Conservation (phyloP, 148 eudicot genomes). For the Cornus controversa region DNA sequence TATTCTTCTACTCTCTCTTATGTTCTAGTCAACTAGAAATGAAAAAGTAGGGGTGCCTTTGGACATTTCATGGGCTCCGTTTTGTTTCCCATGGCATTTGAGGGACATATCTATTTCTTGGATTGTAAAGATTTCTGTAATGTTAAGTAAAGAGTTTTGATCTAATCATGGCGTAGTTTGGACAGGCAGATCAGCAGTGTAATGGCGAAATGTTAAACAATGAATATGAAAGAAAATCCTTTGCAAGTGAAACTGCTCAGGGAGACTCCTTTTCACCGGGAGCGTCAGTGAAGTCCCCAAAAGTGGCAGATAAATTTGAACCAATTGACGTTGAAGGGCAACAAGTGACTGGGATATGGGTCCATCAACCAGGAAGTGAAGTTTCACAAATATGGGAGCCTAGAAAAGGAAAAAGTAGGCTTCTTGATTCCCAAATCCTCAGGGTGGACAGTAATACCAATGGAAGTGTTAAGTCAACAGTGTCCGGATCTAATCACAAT, state of each 20-base stretch:
- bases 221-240: slow-evolving; percentile 22
- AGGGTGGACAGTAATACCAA: slow-evolving; percentile 15
- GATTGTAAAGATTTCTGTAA: neutral
- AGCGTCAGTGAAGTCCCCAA: slow-evolving; percentile 25
- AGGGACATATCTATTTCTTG: neutral
- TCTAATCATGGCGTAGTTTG: neutral
- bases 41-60: neutral
- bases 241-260: slow-evolving; percentile 24
- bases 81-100: too few relatives aligned
- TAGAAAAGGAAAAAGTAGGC: slow-evolving; percentile 63
- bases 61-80: neutral
- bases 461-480: slow-evolving; percentile 36
- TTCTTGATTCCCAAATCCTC: slow-evolving; percentile 36
- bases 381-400: slow-evolving; percentile 77
- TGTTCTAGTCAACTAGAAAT: neutral
- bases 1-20: slow-evolving; percentile 10
- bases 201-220: slow-evolving; percentile 25
- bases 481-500: slow-evolving; percentile 20
- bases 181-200: slow-evolving; percentile 39
- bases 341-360: slow-evolving; percentile 77
- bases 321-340: slow-evolving; percentile 71
- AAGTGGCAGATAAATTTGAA: slow-evolving; percentile 57
- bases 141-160: neutral
- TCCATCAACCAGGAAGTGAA: slow-evolving; percentile 79
- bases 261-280: slow-evolving; percentile 18